phyloP scores from a whole-genome alignment of 805 yeast species.

The Debaryomyces tyrocola region DNA sequence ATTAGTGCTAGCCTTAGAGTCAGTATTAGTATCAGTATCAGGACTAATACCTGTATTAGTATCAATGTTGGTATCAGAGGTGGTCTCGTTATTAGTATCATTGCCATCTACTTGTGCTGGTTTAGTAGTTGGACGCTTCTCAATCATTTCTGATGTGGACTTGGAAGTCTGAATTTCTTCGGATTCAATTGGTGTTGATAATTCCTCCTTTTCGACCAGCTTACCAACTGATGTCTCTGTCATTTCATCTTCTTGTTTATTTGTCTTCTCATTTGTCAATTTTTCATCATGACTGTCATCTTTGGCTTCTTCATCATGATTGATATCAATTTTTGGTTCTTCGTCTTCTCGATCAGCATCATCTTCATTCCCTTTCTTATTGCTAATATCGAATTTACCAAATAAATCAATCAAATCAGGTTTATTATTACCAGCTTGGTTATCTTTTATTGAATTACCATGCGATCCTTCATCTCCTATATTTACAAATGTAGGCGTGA shows the following conservation, averaged over 20 bases:
- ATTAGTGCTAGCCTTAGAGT: no score
- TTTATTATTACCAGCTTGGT: neutral
- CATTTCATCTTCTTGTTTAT: neutral
- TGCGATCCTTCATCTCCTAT: slow-evolving; percentile 10
- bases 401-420: slow-evolving; percentile 31
- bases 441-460: neutral
- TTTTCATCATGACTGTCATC: neutral
- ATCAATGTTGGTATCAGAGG: no score
- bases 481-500: slow-evolving; percentile 20
- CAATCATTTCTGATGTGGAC: no score
- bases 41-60: no score
- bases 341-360: slow-evolving; percentile 6
- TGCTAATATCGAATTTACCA: slow-evolving; percentile 32
- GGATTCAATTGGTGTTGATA: neutral
- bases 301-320: slow-evolving; percentile 4
- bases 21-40: no score
- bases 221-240: neutral
- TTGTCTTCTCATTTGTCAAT: neutral
- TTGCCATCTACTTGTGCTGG: no score
- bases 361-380: slow-evolving; percentile 7
- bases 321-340: neutral
- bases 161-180: neutral
- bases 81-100: no score
- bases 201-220: neutral
- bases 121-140: no score